A percentile compares a stretch with the other conserved stretches of the same genome.
These are phyloP conservation scores for Clonostachys chloroleuca DNA, from an alignment of 2,329 filamentous ascomycete genomes.

Conservation along the genomic window DNA sequence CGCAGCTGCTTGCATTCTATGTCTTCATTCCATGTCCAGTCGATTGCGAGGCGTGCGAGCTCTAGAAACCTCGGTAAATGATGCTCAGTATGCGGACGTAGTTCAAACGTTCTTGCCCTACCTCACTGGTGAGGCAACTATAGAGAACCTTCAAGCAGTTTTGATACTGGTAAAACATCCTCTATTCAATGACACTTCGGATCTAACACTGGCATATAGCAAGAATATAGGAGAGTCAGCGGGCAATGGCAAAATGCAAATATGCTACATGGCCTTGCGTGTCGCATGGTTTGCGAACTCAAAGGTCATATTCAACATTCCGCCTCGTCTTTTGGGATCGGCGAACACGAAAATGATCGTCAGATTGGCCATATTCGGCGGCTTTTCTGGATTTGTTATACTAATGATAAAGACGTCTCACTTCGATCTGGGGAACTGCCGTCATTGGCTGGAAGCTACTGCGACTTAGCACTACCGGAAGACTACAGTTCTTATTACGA, in stretches of 20 bases:
- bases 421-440: slow-evolving; percentile 49
- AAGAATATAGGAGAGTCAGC: slow-evolving; percentile 34
- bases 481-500: slow-evolving; percentile 23
- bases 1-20: too few relatives aligned
- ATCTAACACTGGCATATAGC: slow-evolving; percentile 13
- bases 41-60: slow-evolving; percentile 21
- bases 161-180: slow-evolving; percentile 39
- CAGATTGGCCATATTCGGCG: slow-evolving; percentile 25
- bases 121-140: slow-evolving; percentile 32
- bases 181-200: background rate
- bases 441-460: slow-evolving; percentile 42
- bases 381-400: slow-evolving; percentile 52
- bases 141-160: slow-evolving; percentile 37
- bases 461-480: slow-evolving; percentile 43
- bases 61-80: slow-evolving; percentile 7
- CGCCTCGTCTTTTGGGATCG: too few relatives aligned
- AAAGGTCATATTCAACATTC: slow-evolving; percentile 31
- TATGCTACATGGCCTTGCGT: slow-evolving; percentile 37
- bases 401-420: slow-evolving; percentile 50
- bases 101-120: slow-evolving; percentile 35
- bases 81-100: slow-evolving; percentile 17
- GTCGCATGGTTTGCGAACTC: slow-evolving; percentile 42
- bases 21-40: slow-evolving; percentile 8
- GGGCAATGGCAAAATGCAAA: slow-evolving; percentile 40
- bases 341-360: slow-evolving; percentile 9